Conservation (phyloP, 768 basidiomycete species). For the Serendipita sp. region DNA sequence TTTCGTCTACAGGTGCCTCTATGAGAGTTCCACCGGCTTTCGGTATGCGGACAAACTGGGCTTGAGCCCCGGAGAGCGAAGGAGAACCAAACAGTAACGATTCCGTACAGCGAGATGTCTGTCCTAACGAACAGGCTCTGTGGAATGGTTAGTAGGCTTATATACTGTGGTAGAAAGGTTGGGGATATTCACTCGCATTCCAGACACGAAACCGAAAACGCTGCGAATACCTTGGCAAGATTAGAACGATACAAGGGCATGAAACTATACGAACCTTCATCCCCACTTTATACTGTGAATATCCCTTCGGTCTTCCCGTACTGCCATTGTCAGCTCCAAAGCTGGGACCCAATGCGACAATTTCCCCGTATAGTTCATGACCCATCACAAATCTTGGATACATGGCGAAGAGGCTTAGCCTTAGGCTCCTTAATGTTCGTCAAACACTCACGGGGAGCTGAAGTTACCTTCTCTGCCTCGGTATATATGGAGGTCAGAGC, state of each 20-base stretch:
- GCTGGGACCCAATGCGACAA: conserved; percentile 46
- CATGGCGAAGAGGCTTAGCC: background rate
- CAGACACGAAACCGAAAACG: conserved; percentile 70
- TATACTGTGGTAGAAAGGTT: background rate
- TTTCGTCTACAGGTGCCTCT: conserved; percentile 15
- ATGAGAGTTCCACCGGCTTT: conserved; percentile 64
- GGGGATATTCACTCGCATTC: conserved; percentile 55
- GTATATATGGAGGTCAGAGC: conserved; percentile 61
- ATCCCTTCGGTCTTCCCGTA: background rate
- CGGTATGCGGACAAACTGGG: conserved; percentile 66
- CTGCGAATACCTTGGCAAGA: conserved; percentile 44
- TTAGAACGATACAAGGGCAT: background rate
- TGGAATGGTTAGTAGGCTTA: background rate
- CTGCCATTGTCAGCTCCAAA: conserved; percentile 21
- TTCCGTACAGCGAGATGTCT: conserved; percentile 49
- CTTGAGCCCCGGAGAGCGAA: conserved; percentile 53
- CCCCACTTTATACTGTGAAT: background rate
- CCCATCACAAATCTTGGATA: conserved; percentile 41
- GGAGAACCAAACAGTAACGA: conserved; percentile 51
- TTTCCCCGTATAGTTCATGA: conserved; percentile 64
- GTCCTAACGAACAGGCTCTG: conserved; percentile 58
- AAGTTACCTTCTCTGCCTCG: conserved; percentile 35
- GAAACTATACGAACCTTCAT: background rate
- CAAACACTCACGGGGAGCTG: background rate
- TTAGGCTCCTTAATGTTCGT: background rate